Conservation (phyloP, 2,329 filamentous ascomycete species). For the Alternaria ethzedia region DNA sequence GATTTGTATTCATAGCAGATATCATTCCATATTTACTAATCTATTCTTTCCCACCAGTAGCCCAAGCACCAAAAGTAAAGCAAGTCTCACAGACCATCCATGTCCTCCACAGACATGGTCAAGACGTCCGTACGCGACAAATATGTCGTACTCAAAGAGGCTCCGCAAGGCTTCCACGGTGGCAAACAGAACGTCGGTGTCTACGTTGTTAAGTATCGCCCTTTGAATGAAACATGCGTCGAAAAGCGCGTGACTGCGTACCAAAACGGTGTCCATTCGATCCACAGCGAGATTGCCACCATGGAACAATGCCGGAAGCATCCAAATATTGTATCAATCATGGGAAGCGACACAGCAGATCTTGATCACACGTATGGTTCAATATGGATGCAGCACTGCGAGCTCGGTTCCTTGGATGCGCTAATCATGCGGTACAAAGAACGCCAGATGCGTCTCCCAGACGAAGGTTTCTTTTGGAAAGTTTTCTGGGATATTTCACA, state of each 20-base stretch:
- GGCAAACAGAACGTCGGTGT: background rate
- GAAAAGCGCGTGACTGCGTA: background rate
- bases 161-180: background rate
- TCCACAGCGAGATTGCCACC: background rate
- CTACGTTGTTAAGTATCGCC: background rate
- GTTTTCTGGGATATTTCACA: constrained; percentile 16
- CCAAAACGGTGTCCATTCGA: background rate
- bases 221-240: background rate
- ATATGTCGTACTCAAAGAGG: background rate
- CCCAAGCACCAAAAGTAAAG: background rate
- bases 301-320: background rate
- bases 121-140: background rate
- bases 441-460: background rate
- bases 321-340: background rate
- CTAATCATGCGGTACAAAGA: constrained; percentile 4
- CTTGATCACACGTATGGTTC: background rate
- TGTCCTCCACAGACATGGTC: background rate
- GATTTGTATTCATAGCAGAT: background rate
- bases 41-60: background rate
- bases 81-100: background rate
- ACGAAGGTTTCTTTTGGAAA: constrained; percentile 24
- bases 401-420: constrained; percentile 19
- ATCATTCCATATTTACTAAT: background rate
- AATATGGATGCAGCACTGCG: constrained; percentile 22
- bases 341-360: background rate